phyloP scores from a whole-genome alignment of 2,329 filamentous ascomycete genomes.

The Colletotrichum aenigma region DNA sequence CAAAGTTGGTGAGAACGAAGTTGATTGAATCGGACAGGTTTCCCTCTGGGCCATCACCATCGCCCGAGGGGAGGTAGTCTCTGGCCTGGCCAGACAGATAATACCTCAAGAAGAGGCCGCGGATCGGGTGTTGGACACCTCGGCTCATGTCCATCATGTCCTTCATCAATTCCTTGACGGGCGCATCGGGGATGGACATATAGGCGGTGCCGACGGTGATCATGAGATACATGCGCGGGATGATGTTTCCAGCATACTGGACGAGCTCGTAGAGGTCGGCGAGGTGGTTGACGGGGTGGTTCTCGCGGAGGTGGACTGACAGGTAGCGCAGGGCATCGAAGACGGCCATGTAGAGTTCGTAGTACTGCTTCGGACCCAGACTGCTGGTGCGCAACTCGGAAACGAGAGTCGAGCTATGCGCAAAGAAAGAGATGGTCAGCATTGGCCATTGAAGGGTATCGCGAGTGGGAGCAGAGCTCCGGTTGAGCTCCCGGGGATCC shows the following conservation, averaged over 20 bases:
- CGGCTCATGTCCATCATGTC: slow-evolving; percentile 99
- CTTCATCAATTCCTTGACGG: slow-evolving; percentile 99
- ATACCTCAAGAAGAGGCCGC: slow-evolving; percentile 93
- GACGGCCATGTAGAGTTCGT: slow-evolving; percentile 99
- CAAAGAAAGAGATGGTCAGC: not conserved
- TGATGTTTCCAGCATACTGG: slow-evolving; percentile 97
- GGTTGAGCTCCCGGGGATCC: slow-evolving; percentile 18
- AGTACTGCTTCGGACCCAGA: slow-evolving; percentile 98
- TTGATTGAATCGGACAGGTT: slow-evolving; percentile 97
- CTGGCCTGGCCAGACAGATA: slow-evolving; percentile 95
- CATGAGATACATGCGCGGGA: slow-evolving; percentile 97
- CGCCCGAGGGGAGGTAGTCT: slow-evolving; percentile 82
- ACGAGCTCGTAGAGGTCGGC: slow-evolving; percentile 98
- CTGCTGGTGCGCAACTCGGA: slow-evolving; percentile 98
- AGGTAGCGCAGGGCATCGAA: slow-evolving; percentile 98
- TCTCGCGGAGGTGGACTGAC: slow-evolving; percentile 94
- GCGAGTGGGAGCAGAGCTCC: slow-evolving; percentile 6
- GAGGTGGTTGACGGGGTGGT: slow-evolving; percentile 96
- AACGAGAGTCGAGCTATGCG: slow-evolving; percentile 86
- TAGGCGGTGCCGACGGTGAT: slow-evolving; percentile 99
- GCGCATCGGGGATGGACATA: slow-evolving; percentile 97
- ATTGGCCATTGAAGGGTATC: slow-evolving; percentile 20
- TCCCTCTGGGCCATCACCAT: slow-evolving; percentile 89
- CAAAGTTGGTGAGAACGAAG: slow-evolving; percentile 97
- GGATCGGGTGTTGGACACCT: slow-evolving; percentile 94